phyloP scores from a whole-genome alignment of 208 protist genomes.

The Novymonas esmeraldas region DNA sequence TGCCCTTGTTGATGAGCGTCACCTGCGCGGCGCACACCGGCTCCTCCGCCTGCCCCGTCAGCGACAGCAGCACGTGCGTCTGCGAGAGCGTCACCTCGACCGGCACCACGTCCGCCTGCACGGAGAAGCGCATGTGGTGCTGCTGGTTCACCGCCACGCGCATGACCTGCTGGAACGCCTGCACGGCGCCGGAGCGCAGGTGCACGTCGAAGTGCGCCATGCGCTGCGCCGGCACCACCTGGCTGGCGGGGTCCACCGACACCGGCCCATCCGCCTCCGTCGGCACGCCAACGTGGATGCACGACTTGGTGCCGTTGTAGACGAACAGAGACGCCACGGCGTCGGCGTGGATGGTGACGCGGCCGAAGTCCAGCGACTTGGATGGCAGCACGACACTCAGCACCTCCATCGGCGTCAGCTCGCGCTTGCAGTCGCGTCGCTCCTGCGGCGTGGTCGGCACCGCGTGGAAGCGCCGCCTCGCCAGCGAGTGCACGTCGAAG shows the following conservation, averaged over 20 bases:
- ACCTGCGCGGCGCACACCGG: conserved; percentile 67
- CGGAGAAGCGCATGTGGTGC: conserved; percentile 87
- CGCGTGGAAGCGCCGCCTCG: conserved; percentile 83
- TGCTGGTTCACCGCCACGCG: conserved; percentile 88
- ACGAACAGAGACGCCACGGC: conserved; percentile 87
- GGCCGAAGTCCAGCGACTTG: conserved; percentile 89
- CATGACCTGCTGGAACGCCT: conserved; percentile 87
- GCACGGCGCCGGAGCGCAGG: conserved; percentile 63
- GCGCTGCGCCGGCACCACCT: conserved; percentile 90
- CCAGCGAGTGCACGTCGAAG: conserved; percentile 82
- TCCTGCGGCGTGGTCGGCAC: conserved; percentile 80
- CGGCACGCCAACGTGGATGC: conserved; percentile 80
- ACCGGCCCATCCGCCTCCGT: conserved; percentile 71
- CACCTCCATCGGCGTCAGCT: conserved; percentile 89
- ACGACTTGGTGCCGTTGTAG: conserved; percentile 86
- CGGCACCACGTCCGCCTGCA: conserved; percentile 90
- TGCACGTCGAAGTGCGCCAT: conserved; percentile 93
- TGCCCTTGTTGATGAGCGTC: conserved; percentile 82
- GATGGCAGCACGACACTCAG: conserved; percentile 75
- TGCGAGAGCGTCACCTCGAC: conserved; percentile 89
- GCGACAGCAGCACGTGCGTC: conserved; percentile 81
- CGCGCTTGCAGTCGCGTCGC: conserved; percentile 89
- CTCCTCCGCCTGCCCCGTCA: conserved; percentile 70
- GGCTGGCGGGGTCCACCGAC: conserved; percentile 61
- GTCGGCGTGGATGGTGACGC: conserved; percentile 84